phyloP scores from a whole-genome alignment of 441 rosid genomes.

The Adansonia gregorii region DNA sequence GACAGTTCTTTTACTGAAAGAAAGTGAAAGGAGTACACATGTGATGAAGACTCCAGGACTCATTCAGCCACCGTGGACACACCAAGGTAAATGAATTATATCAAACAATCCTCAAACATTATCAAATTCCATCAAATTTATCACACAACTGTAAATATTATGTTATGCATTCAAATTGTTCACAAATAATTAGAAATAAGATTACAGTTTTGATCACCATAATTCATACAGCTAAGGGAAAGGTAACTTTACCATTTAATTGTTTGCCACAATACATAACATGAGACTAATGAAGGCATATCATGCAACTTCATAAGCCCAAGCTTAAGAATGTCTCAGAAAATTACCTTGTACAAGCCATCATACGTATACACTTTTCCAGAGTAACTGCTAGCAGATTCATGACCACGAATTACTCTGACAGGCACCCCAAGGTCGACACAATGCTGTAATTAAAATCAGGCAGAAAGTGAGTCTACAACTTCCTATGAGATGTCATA shows the following conservation, averaged over 20 bases:
- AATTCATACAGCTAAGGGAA: not conserved
- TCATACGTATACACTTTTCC: constrained; percentile 80
- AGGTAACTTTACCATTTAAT: not conserved
- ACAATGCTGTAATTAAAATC: constrained; percentile 54
- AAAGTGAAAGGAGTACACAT: not conserved
- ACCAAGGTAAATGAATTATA: constrained; percentile 6
- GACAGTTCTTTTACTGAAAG: not conserved
- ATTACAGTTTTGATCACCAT: not conserved
- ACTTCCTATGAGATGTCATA: not conserved
- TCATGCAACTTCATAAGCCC: not conserved
- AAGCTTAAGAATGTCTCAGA: not conserved
- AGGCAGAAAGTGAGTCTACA: constrained; percentile 12
- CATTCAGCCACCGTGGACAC: not conserved
- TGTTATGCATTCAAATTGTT: constrained; percentile 4
- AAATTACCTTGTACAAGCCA: constrained; percentile 77
- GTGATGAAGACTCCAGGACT: not conserved
- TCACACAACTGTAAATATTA: not conserved
- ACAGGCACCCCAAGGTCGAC: constrained; percentile 65
- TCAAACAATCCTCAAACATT: not conserved
- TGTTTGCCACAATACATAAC: constrained; percentile 1
- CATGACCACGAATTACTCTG: constrained; percentile 83
- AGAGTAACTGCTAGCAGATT: constrained; percentile 60
- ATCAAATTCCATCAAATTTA: not conserved
- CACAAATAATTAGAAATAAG: not conserved
- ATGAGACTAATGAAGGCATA: not conserved